phyloP scores from a whole-genome alignment of 148 eudicot species.

The Dysphania ambrosioides region DNA sequence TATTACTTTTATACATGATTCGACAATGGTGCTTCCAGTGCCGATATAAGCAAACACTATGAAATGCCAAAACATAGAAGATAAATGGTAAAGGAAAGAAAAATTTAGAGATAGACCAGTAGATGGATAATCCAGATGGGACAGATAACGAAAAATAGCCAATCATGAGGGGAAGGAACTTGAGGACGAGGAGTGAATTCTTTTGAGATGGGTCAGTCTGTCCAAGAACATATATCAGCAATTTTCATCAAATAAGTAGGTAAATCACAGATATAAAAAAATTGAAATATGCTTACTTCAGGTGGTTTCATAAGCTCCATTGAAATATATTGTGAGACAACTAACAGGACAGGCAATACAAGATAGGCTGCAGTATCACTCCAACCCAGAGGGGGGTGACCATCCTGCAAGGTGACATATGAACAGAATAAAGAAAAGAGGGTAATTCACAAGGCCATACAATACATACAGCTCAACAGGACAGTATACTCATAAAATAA shows the following conservation, averaged over 20 bases:
- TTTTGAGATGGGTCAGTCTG: constrained; percentile 96
- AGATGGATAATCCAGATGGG: constrained; percentile 94
- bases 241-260: constrained; percentile 13
- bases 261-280: constrained; percentile 3
- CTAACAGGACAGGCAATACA: constrained; percentile 89
- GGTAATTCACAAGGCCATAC: constrained; percentile 4
- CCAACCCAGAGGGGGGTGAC: constrained; percentile 99
- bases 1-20: constrained; percentile 3
- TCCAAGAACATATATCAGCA: constrained; percentile 35
- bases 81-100: constrained; percentile 8
- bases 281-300: constrained; percentile 45
- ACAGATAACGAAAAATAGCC: constrained; percentile 97
- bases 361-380: constrained; percentile 88
- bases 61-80: not conserved
- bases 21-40: not conserved
- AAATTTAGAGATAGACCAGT: constrained; percentile 56
- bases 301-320: constrained; percentile 99
- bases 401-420: constrained; percentile 57
- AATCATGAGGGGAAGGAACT: constrained; percentile 98
- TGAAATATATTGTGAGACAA: constrained; percentile 83
- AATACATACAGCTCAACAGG: not conserved
- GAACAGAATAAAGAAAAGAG: constrained; percentile 5
- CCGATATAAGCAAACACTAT: not conserved
- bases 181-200: constrained; percentile 82
- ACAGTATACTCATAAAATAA: not conserved